These are phyloP conservation scores for Sinapis alba DNA, from an alignment of 441 rosid genomes.

Conservation along the genomic window DNA sequence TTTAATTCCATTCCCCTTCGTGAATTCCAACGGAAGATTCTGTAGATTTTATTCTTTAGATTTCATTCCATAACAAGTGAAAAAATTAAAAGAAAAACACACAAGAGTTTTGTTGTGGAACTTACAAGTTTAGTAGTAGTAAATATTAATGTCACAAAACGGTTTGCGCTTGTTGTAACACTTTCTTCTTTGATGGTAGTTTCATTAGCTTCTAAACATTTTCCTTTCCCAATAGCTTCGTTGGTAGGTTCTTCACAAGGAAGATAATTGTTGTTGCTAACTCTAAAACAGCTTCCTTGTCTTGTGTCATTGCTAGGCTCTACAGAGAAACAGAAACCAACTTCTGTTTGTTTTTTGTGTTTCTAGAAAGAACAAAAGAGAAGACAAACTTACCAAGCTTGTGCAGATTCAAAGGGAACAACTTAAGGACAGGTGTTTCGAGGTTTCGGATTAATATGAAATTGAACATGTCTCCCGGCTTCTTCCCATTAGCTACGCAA, in stretches of 20 bases:
- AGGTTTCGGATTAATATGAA: slow-evolving; percentile 7
- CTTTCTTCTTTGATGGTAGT: not conserved
- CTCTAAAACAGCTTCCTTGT: not conserved
- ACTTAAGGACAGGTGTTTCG: slow-evolving; percentile 18
- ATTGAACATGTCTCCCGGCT: slow-evolving; percentile 4
- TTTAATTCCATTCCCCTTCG: not conserved
- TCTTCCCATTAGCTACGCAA: slow-evolving; percentile 26
- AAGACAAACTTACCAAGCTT: slow-evolving; percentile 8
- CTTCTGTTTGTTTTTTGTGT: not conserved
- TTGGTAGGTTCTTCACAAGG: not conserved
- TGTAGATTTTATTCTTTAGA: slow-evolving; percentile 11
- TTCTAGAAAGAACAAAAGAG: not conserved
- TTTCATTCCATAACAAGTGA: not conserved
- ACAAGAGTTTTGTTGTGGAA: not conserved
- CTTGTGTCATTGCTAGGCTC: slow-evolving; percentile 21
- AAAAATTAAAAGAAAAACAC: not conserved
- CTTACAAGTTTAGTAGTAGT: slow-evolving; percentile 11
- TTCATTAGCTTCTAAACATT: too few species aligned
- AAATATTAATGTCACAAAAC: slow-evolving; percentile 11
- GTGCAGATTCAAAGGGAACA: not conserved
- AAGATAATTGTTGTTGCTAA: not conserved
- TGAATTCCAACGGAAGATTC: slow-evolving; percentile 22
- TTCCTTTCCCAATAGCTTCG: too few species aligned
- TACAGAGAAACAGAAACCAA: not conserved
- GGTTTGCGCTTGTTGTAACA: not conserved